Percentiles rank a stretch among this genome's conserved stretches.
These are phyloP conservation scores for Chenopodium formosanum DNA, from an alignment of 148 eudicot species.

Conservation along the genomic window DNA sequence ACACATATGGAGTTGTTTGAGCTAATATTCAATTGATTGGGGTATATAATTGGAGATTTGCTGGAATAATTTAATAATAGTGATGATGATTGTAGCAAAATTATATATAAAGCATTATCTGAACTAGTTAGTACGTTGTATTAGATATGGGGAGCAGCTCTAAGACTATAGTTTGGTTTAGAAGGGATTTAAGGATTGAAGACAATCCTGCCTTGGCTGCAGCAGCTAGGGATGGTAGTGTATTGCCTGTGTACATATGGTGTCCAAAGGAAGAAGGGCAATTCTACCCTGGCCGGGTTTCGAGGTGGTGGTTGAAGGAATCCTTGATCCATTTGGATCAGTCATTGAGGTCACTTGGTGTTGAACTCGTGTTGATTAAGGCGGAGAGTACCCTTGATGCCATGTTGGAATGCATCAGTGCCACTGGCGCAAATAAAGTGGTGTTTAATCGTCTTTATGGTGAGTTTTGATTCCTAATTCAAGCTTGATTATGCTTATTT, in stretches of 20 bases:
- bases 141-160: constrained; percentile 45
- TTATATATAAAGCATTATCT: neutral
- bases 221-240: constrained; percentile 84
- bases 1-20: constrained; percentile 13
- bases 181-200: constrained; percentile 94
- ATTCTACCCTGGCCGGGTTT: constrained; percentile 87
- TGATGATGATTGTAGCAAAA: neutral
- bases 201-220: constrained; percentile 92
- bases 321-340: constrained; percentile 68
- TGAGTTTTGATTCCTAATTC: constrained; percentile 35
- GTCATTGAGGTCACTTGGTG: constrained; percentile 82
- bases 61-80: neutral
- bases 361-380: constrained; percentile 57
- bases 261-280: constrained; percentile 96
- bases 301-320: constrained; percentile 98
- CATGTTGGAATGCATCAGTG: constrained; percentile 61
- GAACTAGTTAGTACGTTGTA: neutral
- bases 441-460: constrained; percentile 94
- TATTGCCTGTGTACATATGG: constrained; percentile 83
- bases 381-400: constrained; percentile 72
- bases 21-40: neutral
- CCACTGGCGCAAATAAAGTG: constrained; percentile 78
- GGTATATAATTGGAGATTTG: neutral
- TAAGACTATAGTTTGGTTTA: constrained; percentile 88
- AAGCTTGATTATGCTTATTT: constrained; percentile 7